Evolutionary conservation across 495 filamentous ascomycete genomes (phyloP), one percentile per base, ranked within the genome.

Genomic region (Trichoderma virens): DNA sequence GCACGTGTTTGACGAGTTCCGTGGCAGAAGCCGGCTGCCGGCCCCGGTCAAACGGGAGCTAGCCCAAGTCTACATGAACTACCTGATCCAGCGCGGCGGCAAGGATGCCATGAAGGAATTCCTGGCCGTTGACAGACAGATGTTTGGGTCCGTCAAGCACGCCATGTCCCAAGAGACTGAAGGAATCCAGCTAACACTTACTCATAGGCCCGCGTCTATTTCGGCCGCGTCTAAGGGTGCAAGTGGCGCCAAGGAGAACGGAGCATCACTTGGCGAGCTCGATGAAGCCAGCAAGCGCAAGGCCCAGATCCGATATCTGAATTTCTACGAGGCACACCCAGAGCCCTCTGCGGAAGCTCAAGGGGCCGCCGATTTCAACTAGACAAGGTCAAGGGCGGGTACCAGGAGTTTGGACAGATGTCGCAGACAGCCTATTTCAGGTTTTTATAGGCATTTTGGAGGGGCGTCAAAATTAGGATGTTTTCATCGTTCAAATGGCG

Each of bases 41-140:
- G 73, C 85, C 0, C 74, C 82, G 5, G 81, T 82, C 0, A 86
- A 93, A 72, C 90, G 87, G 70, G 90, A 96, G 34, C 77, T 98
- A 11, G 85, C 87, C 23, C 83, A 90, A 69, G 77, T 82, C 62
- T 99, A 97, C 74, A 86, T 96, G 81, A 76, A 80, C 13, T 98
- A 95, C 72, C 78, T 99, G 30, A 86, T 94, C 59, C 87, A 97
- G 67, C 80, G 91, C 60, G 92, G 93, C 1, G 86, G 85, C n/a
- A 86, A 90, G 65, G 86, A 90, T 41, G 84, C 90, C 0, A 91
- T 91, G 72, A 93, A 93, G 74, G 89, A 94, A 70, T 96, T 91
- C 71, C 79, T 98, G 75, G 75, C 76, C 56, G 74, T 99, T 34
- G 94, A 99, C 73, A 84, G 86, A 41, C 90, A 97, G 73, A 80